These are phyloP conservation scores for Mucor piriformis DNA, from an alignment of 371 early-diverging fungal species.

Conservation along the genomic window DNA sequence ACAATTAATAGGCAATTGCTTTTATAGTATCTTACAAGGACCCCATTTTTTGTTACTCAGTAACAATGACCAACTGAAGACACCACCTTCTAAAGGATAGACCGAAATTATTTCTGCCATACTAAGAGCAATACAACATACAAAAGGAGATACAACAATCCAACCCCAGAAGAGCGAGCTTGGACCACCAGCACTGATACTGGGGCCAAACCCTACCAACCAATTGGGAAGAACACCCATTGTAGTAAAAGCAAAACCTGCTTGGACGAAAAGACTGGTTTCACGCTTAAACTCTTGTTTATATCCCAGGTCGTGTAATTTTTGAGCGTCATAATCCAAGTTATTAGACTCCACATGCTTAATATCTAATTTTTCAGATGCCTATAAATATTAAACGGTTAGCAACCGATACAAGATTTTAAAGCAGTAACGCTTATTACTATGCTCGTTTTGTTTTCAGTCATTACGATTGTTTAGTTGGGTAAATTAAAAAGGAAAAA, in stretches of 20 bases:
- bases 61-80: slow-evolving; percentile 40
- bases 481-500: too few species aligned
- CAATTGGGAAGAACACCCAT: slow-evolving; percentile 44
- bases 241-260: slow-evolving; percentile 36
- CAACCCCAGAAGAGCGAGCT: slow-evolving; percentile 43
- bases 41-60: slow-evolving; percentile 39
- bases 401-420: too few species aligned
- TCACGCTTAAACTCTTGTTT: slow-evolving; percentile 49
- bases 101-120: slow-evolving; percentile 46
- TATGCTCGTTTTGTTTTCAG: too few species aligned
- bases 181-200: slow-evolving; percentile 40
- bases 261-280: slow-evolving; percentile 36
- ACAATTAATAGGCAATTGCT: too few species aligned
- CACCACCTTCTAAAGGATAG: slow-evolving; percentile 41
- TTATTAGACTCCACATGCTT: slow-evolving; percentile 14
- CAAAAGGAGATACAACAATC: slow-evolving; percentile 39
- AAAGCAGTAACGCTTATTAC: too few species aligned
- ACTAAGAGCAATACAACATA: slow-evolving; percentile 35
- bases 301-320: slow-evolving; percentile 39
- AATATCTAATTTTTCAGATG: slow-evolving; percentile 3
- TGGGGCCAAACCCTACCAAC: slow-evolving; percentile 37
- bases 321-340: slow-evolving; percentile 38
- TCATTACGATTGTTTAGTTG: too few species aligned
- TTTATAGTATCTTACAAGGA: slow-evolving; percentile 45
- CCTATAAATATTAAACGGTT: too few species aligned